These are phyloP conservation scores for Aureobasidium lini DNA, from an alignment of 2,329 filamentous ascomycete species.

Conservation along the genomic window DNA sequence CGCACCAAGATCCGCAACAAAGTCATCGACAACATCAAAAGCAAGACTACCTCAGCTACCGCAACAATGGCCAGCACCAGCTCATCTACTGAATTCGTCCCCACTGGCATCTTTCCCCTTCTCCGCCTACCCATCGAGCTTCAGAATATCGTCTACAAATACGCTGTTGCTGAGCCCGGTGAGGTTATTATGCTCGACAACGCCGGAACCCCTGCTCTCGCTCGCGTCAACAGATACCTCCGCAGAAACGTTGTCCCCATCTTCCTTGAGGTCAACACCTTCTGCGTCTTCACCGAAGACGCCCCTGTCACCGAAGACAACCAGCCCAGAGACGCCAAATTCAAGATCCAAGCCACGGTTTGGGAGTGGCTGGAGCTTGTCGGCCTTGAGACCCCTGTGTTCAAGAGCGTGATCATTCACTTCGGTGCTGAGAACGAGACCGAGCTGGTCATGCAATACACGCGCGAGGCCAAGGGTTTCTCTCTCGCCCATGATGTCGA, in stretches of 20 bases:
- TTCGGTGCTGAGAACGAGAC: not conserved
- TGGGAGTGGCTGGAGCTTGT: not conserved
- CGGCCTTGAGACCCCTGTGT: not conserved
- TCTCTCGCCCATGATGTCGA: not conserved
- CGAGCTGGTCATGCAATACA: not conserved
- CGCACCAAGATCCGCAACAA: not conserved
- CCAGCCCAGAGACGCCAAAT: not conserved
- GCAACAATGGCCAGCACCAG: not conserved
- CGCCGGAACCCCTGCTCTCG: not conserved
- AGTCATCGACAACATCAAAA: not conserved
- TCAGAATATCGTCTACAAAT: not conserved
- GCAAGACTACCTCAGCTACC: not conserved
- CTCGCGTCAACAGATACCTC: not conserved
- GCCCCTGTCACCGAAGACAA: not conserved
- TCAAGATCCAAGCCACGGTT: not conserved
- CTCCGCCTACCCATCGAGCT: not conserved
- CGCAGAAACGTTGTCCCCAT: not conserved
- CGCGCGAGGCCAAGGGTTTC: not conserved
- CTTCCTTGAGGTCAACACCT: not conserved
- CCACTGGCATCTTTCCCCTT: not conserved
- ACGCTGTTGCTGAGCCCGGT: not conserved
- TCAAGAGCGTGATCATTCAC: constrained; percentile 3
- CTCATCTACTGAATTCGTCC: not conserved
- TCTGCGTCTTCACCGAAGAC: not conserved
- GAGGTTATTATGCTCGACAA: constrained; percentile 1